Base-by-base conservation (phyloP, 2,329 filamentous ascomycete species). In the Pseudopyrenochaeta lycopersici region DNA sequence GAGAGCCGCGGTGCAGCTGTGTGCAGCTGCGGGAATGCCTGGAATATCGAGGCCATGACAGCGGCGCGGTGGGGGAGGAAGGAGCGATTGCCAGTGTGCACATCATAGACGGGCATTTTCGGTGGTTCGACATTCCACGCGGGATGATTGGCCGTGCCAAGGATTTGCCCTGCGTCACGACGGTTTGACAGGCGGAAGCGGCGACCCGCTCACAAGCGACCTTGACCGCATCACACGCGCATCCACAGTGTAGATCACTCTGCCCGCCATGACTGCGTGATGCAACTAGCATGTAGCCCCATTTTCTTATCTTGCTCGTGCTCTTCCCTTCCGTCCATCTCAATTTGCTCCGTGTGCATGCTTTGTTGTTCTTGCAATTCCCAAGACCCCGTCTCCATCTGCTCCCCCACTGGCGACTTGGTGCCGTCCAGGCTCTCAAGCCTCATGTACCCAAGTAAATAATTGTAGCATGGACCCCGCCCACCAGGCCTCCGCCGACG, bases 1-100 rank as follows among this genome's bases (percentile, higher is more conserved):
- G 73, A 67, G 48, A 77, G 73, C 11, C 72, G 71, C 18, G 76
- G 75, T 17, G 75, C 72, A 7, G 72, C 73, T 11, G 65, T 68
- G 49, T 72, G 64, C 72, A 77, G 64, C 60, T 72, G 68, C 27
- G 75, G 74, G 44, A 76, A 69, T 9, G 70, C 58, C 20, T 72
- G 67, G 63, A 74, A 77, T 21, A 77, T 57, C 36, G 68, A 70
- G 20, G 68, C 69, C 75, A 77, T 77, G 36, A 48, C 53, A 49
- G 52, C 52, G 46, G 30, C 52, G 17, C 30, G 32, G 21, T 36
- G 38, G 43, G 33, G 36, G 51, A 42, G 40, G 29, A 46, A 21
- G 21, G 33, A 21, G 45, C 43, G 9, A 41, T 35, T 51, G 43
- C 46, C 17, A 46, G 41, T 36, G 15, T 4, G 23, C 40, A 56